Evolutionary conservation across 2,329 filamentous ascomycete species (phyloP), one percentile per base, ranked within the genome.

Genomic region (Talaromyces albobiverticillius): DNA sequence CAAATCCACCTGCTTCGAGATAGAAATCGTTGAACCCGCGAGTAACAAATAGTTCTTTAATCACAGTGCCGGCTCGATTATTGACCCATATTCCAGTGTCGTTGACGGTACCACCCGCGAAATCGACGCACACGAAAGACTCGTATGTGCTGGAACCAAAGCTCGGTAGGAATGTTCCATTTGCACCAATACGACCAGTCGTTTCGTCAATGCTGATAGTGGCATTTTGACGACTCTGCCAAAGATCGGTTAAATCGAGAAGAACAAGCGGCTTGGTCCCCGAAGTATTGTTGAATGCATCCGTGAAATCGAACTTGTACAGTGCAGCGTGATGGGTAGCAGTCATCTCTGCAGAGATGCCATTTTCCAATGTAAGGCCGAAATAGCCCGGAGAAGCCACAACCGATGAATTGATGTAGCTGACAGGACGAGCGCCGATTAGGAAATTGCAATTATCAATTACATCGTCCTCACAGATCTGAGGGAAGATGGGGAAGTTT

Each of bases 401-500:
- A 2, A 86, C 79, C 11, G 71, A 79, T 2, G 72, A 73, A 50
- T 78, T 72, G 38, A 74, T 64, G 53, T 83, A 82, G 8, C 64
- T 54, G 51, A 71, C 57, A 66, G 76, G 53, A 69, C 82, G 76
- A 26, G 76, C 72, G 36, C 66, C 69, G 60, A 82, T 82, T 2
- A 78, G 76, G 57, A 82, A 88, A 7, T 71, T 73, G 66, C 85
- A 88, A 4, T 74, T 75, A 62, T 88, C 73, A 55, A 89, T 68
- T 16, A 82, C 78, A 57, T 86, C 81, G 20, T 73, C 77, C 0
- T 77, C 73, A 59, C 87, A 90, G 11, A 79, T 71, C 59, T 87
- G 85, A 0, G 86, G 79, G 60, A 89, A 89, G 3, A 89, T 69
- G 0, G 86, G 83, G 49, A 89, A 89, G 63, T 87, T 88, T 5